A percentile compares a stretch with the other conserved stretches of the same genome.
Evolutionary conservation across 2,329 filamentous ascomycete species (phyloP).

Genomic region (Paecilomyces variotii): DNA sequence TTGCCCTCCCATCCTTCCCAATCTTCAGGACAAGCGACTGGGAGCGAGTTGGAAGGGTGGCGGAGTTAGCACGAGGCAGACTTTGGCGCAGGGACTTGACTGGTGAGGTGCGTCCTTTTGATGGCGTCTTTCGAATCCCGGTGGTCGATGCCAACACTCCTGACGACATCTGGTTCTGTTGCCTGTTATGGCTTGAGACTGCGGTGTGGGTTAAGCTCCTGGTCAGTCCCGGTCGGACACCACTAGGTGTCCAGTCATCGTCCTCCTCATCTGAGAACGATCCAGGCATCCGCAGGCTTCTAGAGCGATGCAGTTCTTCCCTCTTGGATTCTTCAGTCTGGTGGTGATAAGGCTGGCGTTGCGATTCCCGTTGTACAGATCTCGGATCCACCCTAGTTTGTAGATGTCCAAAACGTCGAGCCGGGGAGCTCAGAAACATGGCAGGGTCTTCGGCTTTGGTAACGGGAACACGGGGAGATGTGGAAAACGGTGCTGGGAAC

Average conservation of each 20-base stretch:
- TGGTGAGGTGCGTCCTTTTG: constrained; percentile 37
- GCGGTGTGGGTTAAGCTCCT: constrained; percentile 35
- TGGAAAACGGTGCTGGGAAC: constrained; percentile 38
- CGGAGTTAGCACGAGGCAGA: constrained; percentile 24
- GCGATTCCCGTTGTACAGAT: constrained; percentile 17
- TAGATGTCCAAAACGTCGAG: constrained; percentile 37
- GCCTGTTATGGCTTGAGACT: constrained; percentile 20
- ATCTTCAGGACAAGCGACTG: constrained; percentile 40
- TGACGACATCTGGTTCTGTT: constrained; percentile 19
- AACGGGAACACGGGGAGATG: constrained; percentile 34
- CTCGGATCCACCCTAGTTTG: constrained; percentile 23
- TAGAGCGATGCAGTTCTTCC: constrained; percentile 30
- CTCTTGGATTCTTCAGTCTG: constrained; percentile 42
- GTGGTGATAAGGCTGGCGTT: constrained; percentile 40
- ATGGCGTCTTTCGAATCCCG: constrained; percentile 33
- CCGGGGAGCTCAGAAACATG: constrained; percentile 42
- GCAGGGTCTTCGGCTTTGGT: constrained; percentile 37
- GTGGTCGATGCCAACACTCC: constrained; percentile 25
- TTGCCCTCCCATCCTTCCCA: constrained; percentile 41
- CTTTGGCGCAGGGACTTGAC: constrained; percentile 27
- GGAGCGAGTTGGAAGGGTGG: constrained; percentile 25
- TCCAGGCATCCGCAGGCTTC: constrained; percentile 19
- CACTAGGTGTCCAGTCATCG: constrained; percentile 25
- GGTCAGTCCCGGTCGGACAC: constrained; percentile 27
- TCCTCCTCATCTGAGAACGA: constrained; percentile 25